These are phyloP conservation scores for Didymosphaeria variabile DNA, from an alignment of 2,329 filamentous ascomycete genomes.

Conservation along the genomic window DNA sequence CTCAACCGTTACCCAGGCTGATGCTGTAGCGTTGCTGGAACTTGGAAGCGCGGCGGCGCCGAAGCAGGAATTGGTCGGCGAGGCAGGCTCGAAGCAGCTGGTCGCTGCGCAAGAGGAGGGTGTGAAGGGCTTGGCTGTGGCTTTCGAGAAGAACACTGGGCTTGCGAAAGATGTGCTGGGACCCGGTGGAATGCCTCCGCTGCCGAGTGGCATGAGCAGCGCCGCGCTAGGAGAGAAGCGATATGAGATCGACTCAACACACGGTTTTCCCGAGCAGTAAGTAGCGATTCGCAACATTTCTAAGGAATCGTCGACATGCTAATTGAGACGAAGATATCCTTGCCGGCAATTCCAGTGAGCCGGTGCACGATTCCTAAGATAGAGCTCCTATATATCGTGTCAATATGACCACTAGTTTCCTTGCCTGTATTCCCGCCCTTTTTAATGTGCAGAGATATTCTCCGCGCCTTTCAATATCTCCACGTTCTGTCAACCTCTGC, in stretches of 20 bases:
- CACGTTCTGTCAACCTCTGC: not conserved
- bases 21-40: slow-evolving; percentile 84
- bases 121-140: slow-evolving; percentile 73
- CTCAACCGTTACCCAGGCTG: slow-evolving; percentile 81
- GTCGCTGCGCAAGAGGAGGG: slow-evolving; percentile 80
- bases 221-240: slow-evolving; percentile 70
- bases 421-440: slow-evolving; percentile 17
- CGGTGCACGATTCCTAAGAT: slow-evolving; percentile 12
- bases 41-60: slow-evolving; percentile 84
- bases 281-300: slow-evolving; percentile 26
- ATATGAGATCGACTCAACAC: slow-evolving; percentile 72
- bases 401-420: slow-evolving; percentile 35
- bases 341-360: slow-evolving; percentile 55
- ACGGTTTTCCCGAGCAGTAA: slow-evolving; percentile 67
- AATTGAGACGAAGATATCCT: slow-evolving; percentile 49
- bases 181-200: slow-evolving; percentile 82
- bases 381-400: slow-evolving; percentile 34
- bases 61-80: slow-evolving; percentile 80
- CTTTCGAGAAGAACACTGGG: slow-evolving; percentile 72
- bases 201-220: slow-evolving; percentile 74
- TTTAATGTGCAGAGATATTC: not conserved
- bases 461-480: not conserved
- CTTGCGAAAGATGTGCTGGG: slow-evolving; percentile 70
- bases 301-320: slow-evolving; percentile 16
- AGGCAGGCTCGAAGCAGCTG: slow-evolving; percentile 76